Evolutionary conservation across 2,329 filamentous ascomycete species (phyloP), one percentile per base, ranked within the genome.

Genomic region (Phaeosphaeriaceae sp.): DNA sequence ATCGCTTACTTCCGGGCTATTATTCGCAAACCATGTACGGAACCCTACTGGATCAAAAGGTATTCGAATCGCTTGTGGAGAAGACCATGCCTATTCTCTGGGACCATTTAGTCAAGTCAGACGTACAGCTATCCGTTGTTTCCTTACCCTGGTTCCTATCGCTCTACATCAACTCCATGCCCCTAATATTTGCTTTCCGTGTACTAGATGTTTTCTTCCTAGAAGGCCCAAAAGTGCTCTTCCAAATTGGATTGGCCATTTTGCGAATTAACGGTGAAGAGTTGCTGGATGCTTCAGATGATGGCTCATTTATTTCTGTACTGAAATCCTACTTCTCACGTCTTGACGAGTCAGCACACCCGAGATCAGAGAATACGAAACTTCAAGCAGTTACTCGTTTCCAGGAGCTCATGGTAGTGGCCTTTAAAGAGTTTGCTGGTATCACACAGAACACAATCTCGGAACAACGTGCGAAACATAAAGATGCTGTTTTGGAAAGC

Each of bases 1-100:
- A 97, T 71, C 87, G 93, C 38, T 81, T 99, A 2, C 84, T 97
- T 3, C 94, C 94, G 0, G 94, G 94, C 4, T 99, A 99, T 77
- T 99, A 99, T 74, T 97, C 93, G 4, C 95, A 89, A 15, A 99
- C 95, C 58, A 99, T 99, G 94, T 99, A 99, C 74, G 94, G 94
- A 61, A 99, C 94, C 1, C 81, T 99, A 4, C 83, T 99, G 32
- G 94, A 99, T 68, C 94, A 99, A 67, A 91, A 94, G 61, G 94
- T 99, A 12, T 99, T 99, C 65, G 94, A 99, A 76, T 95, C 90
- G 2, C 81, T 99, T 3, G 94, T 99, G n/a, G 94, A 99, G 74
- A 94, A 91, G 77, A 99, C 94, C 1, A 97, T 99, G 92, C 94
- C 94, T 1, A 88, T 99, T 50, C 83, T 99, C 13, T 99, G 94